Percentiles rank a stretch among this genome's conserved stretches.
Conservation (phyloP, 768 basidiomycete species). For the Mycena vulgaris region DNA sequence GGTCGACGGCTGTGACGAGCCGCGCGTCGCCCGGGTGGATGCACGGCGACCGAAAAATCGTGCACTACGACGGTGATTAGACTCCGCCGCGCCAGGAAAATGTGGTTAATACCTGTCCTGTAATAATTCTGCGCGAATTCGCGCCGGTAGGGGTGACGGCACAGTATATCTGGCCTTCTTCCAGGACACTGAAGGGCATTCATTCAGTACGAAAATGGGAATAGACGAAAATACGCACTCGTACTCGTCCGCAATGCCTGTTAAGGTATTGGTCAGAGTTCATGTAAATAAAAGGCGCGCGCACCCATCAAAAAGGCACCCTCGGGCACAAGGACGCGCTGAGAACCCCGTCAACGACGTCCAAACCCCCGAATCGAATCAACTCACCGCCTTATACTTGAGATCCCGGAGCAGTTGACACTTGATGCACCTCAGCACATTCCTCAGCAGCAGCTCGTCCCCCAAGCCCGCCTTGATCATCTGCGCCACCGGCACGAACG, state of each 20-base stretch:
- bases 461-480: constrained; percentile 31
- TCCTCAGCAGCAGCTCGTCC: constrained; percentile 29
- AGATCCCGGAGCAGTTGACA: constrained; percentile 38
- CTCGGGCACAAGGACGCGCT: constrained; percentile 33
- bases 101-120: constrained; percentile 26
- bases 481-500: constrained; percentile 31
- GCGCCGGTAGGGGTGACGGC: constrained; percentile 28
- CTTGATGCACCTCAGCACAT: constrained; percentile 38
- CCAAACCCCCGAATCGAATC: background rate
- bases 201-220: background rate
- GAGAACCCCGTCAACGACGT: background rate
- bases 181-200: constrained; percentile 19
- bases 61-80: constrained; percentile 16
- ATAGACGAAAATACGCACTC: constrained; percentile 11
- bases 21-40: constrained; percentile 39
- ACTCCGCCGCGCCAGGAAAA: background rate
- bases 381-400: constrained; percentile 38
- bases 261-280: background rate
- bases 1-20: constrained; percentile 34
- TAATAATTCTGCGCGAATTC: constrained; percentile 28
- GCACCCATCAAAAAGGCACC: constrained; percentile 37
- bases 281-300: background rate
- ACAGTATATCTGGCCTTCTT: constrained; percentile 38
- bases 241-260: constrained; percentile 37
- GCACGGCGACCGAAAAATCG: constrained; percentile 38